Base-by-base conservation (phyloP, 129 eudicot species). In the Pittosporum tobira region DNA sequence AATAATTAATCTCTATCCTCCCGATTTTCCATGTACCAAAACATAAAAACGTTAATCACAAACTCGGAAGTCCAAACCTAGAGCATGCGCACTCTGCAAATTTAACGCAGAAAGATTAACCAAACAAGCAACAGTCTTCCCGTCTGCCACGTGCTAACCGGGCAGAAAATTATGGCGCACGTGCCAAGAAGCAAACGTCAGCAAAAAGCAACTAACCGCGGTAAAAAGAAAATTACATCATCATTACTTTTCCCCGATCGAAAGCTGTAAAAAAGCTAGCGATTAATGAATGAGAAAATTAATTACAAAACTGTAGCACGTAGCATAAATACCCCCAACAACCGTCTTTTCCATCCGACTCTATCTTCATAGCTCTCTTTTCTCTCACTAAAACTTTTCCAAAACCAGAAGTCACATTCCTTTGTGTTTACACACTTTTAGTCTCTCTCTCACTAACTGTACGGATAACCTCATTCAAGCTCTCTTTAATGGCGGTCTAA, bases 101-200 rank as follows among this genome's bases (percentile, higher is more conserved):
- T 59, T 16, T 18, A 50, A 49, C 64, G 15, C 57, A 55, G 24
- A n/a, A 52, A 57, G 50, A 48, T 26, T 48, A 49, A 42, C n/a
- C 48, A 55, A 23, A 74, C 48, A 72, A 68, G 75, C 78, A 77
- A 73, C 83, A 48, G 19, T 38, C 72, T 68, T 68, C 61, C 52
- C 58, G 45, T 46, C 20, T 42, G 68, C 67, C 71, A 74, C 78
- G 71, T 68, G 67, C 38, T 40, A 62, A 50, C 25, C 47, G 15
- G 21, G 27, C 48, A 37, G 55, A 9, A 16, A 53, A 13, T 11
- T 10, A 26, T 53, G 59, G 15, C 69, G 75, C 80, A 78, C 84
- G 80, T 79, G 80, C 77, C 77, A 71, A 73, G 72, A 70, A 19
- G 42, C 66, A 57, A 28, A 77, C 80, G 72, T 67, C 72, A 67